A percentile compares a stretch with the other conserved stretches of the same genome.
These are phyloP conservation scores for Protea cynaroides DNA, from an alignment of 164 flowering plant species.

Conservation along the genomic window DNA sequence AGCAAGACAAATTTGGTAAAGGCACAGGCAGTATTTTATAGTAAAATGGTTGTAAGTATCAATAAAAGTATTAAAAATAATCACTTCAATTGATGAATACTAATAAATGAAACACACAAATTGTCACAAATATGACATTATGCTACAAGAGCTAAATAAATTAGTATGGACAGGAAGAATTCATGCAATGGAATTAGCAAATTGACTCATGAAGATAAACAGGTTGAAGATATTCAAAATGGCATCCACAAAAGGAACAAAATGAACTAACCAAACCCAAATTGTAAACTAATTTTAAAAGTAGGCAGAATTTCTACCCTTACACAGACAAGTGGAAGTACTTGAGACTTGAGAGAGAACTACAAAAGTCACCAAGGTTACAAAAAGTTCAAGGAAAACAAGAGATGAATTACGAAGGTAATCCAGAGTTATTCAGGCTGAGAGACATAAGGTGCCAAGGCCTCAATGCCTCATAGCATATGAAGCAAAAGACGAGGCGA, in stretches of 20 bases:
- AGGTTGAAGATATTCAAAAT: neutral
- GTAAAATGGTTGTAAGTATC: neutral
- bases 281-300: neutral
- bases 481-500: too few relatives aligned
- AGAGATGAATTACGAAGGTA: too few relatives aligned
- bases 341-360: too few relatives aligned
- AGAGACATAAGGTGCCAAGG: too few relatives aligned
- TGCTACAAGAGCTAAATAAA: neutral
- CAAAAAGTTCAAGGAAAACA: too few relatives aligned
- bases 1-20: slow-evolving; percentile 12
- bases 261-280: neutral
- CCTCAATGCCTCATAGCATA: too few relatives aligned
- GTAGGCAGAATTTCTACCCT: too few relatives aligned
- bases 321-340: too few relatives aligned
- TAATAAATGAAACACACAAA: neutral
- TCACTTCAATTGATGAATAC: neutral
- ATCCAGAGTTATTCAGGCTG: too few relatives aligned
- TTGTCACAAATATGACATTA: neutral
- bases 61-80: neutral
- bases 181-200: neutral
- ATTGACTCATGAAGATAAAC: neutral
- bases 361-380: too few relatives aligned
- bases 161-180: neutral
- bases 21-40: neutral
- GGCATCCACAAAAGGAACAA: neutral